Percentiles rank a stretch among this genome's conserved stretches.
phyloP scores from a whole-genome alignment of 768 basidiomycete species.

The Russula lepida region DNA sequence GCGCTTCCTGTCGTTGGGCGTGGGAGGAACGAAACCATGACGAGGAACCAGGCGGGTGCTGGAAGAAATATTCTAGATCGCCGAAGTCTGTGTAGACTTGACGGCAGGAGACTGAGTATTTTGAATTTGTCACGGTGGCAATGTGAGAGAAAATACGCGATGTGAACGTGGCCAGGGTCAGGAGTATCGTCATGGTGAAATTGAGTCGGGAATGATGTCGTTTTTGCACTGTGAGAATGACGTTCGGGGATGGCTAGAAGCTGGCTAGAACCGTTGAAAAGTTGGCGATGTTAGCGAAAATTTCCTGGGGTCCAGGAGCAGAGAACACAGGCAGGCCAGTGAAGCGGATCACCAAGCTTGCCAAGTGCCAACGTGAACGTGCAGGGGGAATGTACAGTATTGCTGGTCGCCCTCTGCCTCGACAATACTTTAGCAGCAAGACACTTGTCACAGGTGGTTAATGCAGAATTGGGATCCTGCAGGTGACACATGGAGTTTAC shows the following conservation, averaged over 20 bases:
- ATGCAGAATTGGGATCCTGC: not conserved
- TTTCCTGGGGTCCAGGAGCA: not conserved
- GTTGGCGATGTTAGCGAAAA: conserved; percentile 12
- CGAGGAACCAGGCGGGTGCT: not conserved
- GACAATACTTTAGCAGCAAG: not conserved
- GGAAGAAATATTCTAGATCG: not conserved
- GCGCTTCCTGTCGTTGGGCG: conserved; percentile 6
- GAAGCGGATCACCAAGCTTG: too few species aligned
- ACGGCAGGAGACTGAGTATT: not conserved
- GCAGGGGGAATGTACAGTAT: not conserved
- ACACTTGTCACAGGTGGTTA: conserved; percentile 1
- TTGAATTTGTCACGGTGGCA: conserved; percentile 4
- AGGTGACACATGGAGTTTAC: not conserved
- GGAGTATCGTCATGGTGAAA: conserved; percentile 2
- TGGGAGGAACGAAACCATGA: conserved; percentile 11
- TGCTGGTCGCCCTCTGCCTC: not conserved
- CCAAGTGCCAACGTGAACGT: too few species aligned
- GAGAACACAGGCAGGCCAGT: not conserved
- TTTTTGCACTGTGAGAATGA: conserved; percentile 2
- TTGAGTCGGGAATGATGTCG: conserved; percentile 5
- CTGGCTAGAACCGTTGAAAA: not conserved
- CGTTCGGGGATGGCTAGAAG: conserved; percentile 5
- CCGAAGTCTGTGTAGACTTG: not conserved
- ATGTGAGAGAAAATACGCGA: not conserved
- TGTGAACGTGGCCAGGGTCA: conserved; percentile 10